A percentile compares a stretch with the other conserved stretches of the same genome.
These are phyloP conservation scores for Holtermannia corniformis DNA, from an alignment of 768 basidiomycete genomes.

Conservation along the genomic window DNA sequence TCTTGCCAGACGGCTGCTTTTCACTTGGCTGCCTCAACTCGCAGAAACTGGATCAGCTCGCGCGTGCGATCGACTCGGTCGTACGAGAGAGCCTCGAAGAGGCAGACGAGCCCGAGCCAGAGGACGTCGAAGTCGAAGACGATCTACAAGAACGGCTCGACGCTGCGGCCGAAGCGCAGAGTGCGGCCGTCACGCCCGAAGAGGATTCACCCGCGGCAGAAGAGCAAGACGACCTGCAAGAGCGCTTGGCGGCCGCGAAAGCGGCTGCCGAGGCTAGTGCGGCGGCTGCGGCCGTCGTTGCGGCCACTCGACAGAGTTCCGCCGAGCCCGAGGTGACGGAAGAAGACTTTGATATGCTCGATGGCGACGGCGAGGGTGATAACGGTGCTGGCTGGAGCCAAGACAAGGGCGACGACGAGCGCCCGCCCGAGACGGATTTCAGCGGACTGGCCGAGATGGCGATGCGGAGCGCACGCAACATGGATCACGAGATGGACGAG, in stretches of 20 bases:
- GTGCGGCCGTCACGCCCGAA: not conserved
- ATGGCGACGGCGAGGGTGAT: not conserved
- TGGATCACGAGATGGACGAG: not conserved
- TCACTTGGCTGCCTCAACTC: slow-evolving; percentile 39
- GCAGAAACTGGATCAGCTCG: slow-evolving; percentile 30
- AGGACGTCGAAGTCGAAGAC: slow-evolving; percentile 21
- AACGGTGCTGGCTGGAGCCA: not conserved
- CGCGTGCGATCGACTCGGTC: slow-evolving; percentile 28
- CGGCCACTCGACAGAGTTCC: not conserved
- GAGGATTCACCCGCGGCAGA: not conserved
- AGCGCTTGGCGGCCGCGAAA: not conserved
- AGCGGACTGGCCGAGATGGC: not conserved
- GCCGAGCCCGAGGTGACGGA: not conserved
- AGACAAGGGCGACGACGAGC: not conserved
- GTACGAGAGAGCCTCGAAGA: slow-evolving; percentile 26
- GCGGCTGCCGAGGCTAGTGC: not conserved
- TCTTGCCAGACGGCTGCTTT: slow-evolving; percentile 37
- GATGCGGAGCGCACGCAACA: not conserved
- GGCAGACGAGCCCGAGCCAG: slow-evolving; percentile 22
- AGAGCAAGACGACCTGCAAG: not conserved
- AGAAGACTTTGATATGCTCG: not conserved
- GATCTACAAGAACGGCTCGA: not conserved
- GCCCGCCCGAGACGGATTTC: not conserved
- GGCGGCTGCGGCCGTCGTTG: not conserved
- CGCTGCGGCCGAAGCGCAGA: not conserved